Evolutionary conservation across 495 filamentous ascomycete genomes (phyloP).

Genomic region (Daldinia caldariorum): DNA sequence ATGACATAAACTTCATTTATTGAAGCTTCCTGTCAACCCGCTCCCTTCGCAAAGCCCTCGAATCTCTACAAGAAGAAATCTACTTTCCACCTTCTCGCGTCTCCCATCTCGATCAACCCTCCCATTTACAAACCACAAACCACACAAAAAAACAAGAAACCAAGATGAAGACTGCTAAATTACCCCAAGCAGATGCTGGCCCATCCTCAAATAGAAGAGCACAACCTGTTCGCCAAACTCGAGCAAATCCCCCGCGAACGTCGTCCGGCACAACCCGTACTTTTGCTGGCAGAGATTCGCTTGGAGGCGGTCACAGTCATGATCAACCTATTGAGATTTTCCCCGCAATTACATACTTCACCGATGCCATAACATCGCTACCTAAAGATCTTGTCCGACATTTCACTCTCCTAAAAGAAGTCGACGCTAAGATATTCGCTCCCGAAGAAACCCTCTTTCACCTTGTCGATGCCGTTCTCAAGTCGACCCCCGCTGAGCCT

Average conservation of each 20-base stretch:
- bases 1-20: conserved; percentile 47
- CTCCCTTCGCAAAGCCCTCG: conserved; percentile 26
- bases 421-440: conserved; percentile 90
- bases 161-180: conserved; percentile 65
- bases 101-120: conserved; percentile 24
- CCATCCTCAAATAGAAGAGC: conserved; percentile 62
- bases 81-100: conserved; percentile 1
- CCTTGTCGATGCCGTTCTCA: conserved; percentile 72
- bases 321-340: conserved; percentile 74
- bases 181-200: conserved; percentile 52
- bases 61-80: conserved; percentile 26
- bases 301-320: conserved; percentile 54
- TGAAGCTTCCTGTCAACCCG: conserved; percentile 43
- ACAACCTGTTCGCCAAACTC: conserved; percentile 68
- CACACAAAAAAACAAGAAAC: conserved; percentile 2
- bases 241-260: conserved; percentile 62
- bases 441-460: conserved; percentile 76
- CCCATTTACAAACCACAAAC: conserved; percentile 8
- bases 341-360: conserved; percentile 92
- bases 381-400: conserved; percentile 94
- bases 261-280: conserved; percentile 55
- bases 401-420: conserved; percentile 93
- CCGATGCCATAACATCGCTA: conserved; percentile 89
- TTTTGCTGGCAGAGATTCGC: conserved; percentile 51
- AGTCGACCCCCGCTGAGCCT: conserved; percentile 62